These are phyloP conservation scores for Scortechinia acanthostroma DNA, from an alignment of 2,329 filamentous ascomycete species.

Conservation along the genomic window DNA sequence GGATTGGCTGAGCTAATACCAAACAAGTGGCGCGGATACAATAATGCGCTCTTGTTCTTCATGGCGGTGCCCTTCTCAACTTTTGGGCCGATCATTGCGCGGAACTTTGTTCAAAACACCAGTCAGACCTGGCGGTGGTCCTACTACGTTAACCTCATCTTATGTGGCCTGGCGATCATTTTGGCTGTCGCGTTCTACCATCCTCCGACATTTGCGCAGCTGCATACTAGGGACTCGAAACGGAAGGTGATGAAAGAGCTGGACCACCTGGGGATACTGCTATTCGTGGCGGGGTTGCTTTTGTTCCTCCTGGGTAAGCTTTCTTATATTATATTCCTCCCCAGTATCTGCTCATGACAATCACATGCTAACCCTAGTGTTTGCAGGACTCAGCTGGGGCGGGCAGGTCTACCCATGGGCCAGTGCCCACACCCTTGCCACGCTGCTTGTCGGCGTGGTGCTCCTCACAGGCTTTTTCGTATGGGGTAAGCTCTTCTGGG, in stretches of 20 bases:
- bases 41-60: conserved; percentile 26
- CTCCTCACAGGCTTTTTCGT: conserved; percentile 23
- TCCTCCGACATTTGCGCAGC: conserved; percentile 33
- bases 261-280: conserved; percentile 33
- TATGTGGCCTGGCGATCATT: conserved; percentile 25
- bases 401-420: conserved; percentile 31
- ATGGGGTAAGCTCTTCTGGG: conserved; percentile 16
- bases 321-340: no score
- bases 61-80: conserved; percentile 28
- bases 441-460: conserved; percentile 25
- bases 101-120: conserved; percentile 31
- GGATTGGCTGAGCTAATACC: conserved; percentile 33
- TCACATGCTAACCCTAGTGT: no score
- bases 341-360: no score
- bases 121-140: conserved; percentile 35
- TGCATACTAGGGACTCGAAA: conserved; percentile 23
- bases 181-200: conserved; percentile 35
- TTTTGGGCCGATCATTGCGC: conserved; percentile 36
- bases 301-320: conserved; percentile 32
- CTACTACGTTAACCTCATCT: conserved; percentile 37
- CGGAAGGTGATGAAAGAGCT: conserved; percentile 29
- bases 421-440: no score
- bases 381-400: conserved; percentile 23
- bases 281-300: conserved; percentile 29
- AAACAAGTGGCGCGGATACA: conserved; percentile 26